Base-by-base conservation (phyloP, 2,329 filamentous ascomycete species). In the Orbilia blumenaviensis region DNA sequence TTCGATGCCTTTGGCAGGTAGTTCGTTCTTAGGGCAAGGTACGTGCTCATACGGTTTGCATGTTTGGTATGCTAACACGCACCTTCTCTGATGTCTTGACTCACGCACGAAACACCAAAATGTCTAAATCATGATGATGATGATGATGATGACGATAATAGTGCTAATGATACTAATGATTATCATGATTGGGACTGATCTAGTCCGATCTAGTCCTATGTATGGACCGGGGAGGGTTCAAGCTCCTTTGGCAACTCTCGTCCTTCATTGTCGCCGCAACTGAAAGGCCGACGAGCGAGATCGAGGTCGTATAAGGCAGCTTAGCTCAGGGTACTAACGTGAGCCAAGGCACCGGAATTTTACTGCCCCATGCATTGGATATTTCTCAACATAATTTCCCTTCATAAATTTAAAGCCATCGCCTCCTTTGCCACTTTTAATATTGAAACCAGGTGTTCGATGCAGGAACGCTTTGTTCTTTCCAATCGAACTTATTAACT, bases 381-480 rank as follows among this genome's bases (percentile, higher is more conserved):
- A 32, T 61, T 75, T 64, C 54, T 56, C 63, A 42, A 29, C 58
- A 56, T 58, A 75, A 75, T 75, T 75, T 75, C 63, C 71, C 63
- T 68, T 75, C 62, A 34, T 48, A 27, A 48, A 58, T 67, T 54
- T 6, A 34, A 32, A 67, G 56, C 38, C 63, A 63, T 63, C 64
- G 58, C 71, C 71, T 75, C 71, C 71, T 75, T 75, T 75, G 64
- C 71, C 63, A 68, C 63, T 75, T 75, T 63, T 27, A 32, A 62
- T 14, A 50, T 25, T 32, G 25, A 52, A 61, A 44, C 61, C 23
- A 44, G 32, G 41, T 62, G 69, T 74, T 74, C 67, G 62, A 66
- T 61, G 36, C 38, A 36, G 36, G 68, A 66, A 66, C 50, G 41
- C 21, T 38, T 41, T 50, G 18, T 46, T 60, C 66, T 74, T 74